Base-by-base conservation (phyloP, 495 filamentous ascomycete genomes). In the Penicillium roqueforti region DNA sequence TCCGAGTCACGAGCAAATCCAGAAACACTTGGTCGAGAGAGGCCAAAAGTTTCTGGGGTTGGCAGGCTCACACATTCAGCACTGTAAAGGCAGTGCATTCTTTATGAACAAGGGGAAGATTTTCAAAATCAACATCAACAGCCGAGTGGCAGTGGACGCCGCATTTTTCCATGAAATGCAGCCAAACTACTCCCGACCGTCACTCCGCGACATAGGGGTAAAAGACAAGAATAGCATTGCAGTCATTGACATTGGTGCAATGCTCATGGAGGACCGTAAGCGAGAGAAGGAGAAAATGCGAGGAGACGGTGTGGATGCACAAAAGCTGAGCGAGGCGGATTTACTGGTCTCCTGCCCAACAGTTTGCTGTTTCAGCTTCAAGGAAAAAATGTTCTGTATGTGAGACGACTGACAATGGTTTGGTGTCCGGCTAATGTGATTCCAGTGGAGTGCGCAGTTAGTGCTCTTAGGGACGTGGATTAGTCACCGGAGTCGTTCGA, bases 361-460 rank as follows among this genome's bases (percentile, higher is more conserved):
- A 40, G 56, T 69, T 18, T 62, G 43, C 54, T 68, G 47, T 47
- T 59, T 59, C 46, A 65, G 68, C 50, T 61, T 70, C 31, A 57
- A 59, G 54, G 59, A 66, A 44, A 69, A 69, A 41, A 55, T 66
- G 13, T 69, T 54, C 43, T 55, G 56, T 69, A 62, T 51, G 40
- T 58, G 6, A 55, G 0, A 49, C 19, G 23, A 49, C 31, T 31
- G 26, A 53, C n/a, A 47, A 48, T 37, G 2, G 19, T 47, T 57
- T 39, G 48, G 40, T 10, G 20, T 31, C 47, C 47, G 20, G 26
- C 62, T 62, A 51, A 59, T 53, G 14, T 39, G 51, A 58, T 49
- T 32, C 16, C 28, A 68, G 66, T 68, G 54, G 68, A 70, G 36
- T 69, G 65, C 34, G 64, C 60, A 49, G 60, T 74, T 20, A 65